Evolutionary conservation across 306 rosid genomes (phyloP).

Genomic region (Arachis hypogaea): DNA sequence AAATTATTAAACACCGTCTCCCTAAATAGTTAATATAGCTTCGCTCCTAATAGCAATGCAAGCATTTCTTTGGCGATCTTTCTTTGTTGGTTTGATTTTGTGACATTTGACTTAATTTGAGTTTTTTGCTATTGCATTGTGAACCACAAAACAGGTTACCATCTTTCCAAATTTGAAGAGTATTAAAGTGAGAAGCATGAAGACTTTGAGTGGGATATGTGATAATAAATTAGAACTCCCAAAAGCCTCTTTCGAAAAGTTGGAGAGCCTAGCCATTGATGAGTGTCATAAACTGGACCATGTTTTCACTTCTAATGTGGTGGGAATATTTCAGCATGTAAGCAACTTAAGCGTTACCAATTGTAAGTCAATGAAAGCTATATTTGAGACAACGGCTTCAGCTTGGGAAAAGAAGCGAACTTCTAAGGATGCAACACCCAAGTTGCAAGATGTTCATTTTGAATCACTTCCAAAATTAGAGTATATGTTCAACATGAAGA

Average conservation of each 20-base stretch:
- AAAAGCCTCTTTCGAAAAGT: neutral
- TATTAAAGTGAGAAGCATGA: neutral
- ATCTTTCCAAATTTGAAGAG: constrained; percentile 1
- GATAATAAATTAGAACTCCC: neutral
- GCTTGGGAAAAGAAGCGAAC: neutral
- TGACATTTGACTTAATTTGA: too few relatives aligned
- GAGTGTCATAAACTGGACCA: neutral
- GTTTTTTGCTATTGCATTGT: too few relatives aligned
- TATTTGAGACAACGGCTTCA: neutral
- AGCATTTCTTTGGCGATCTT: too few relatives aligned
- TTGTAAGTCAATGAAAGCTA: constrained; percentile 21
- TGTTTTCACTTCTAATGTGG: neutral
- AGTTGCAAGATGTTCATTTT: neutral
- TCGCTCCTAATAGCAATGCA: too few relatives aligned
- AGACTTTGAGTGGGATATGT: neutral
- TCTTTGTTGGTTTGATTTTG: too few relatives aligned
- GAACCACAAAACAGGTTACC: neutral
- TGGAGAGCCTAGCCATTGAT: neutral
- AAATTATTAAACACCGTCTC: too few relatives aligned
- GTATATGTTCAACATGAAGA: constrained; percentile 27
- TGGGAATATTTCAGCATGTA: neutral
- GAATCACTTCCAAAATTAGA: neutral
- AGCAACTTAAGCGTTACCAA: neutral
- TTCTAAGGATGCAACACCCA: neutral
- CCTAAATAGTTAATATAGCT: too few relatives aligned